Evolutionary conservation across 805 yeast genomes (phyloP).

Genomic region (Vanderwaltozyma verrucispora): DNA sequence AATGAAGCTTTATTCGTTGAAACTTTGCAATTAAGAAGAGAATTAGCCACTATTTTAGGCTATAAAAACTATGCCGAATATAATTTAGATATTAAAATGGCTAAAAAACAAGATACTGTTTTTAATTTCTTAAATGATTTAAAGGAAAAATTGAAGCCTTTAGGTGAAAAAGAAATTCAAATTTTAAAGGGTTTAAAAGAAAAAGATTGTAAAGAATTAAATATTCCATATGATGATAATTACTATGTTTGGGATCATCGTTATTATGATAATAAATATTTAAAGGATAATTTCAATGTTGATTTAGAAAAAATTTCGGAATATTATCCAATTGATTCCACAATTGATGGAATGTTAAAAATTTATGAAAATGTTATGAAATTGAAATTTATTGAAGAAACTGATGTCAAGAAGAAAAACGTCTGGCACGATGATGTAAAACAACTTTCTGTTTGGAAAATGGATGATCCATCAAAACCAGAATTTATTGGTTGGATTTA

Average conservation of each 20-base stretch:
- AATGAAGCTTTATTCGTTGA: constrained; percentile 52
- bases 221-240: constrained; percentile 32
- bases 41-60: constrained; percentile 54
- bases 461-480: constrained; percentile 37
- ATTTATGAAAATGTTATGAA: constrained; percentile 63
- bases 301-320: constrained; percentile 65
- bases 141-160: constrained; percentile 44
- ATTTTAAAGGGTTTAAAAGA: constrained; percentile 42
- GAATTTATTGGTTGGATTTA: constrained; percentile 69
- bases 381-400: constrained; percentile 50
- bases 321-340: constrained; percentile 64
- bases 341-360: constrained; percentile 57
- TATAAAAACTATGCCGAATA: constrained; percentile 60
- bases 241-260: constrained; percentile 67
- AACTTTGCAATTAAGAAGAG: constrained; percentile 51
- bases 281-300: constrained; percentile 60
- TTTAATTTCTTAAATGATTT: constrained; percentile 53
- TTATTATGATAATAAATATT: constrained; percentile 52
- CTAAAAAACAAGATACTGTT: constrained; percentile 55
- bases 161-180: constrained; percentile 46
- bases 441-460: constrained; percentile 60
- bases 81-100: constrained; percentile 71
- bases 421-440: constrained; percentile 77
- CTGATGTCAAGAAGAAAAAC: constrained; percentile 30
- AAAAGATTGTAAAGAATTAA: constrained; percentile 38